These are phyloP conservation scores for Fusarium albosuccineum DNA, from an alignment of 2,329 filamentous ascomycete species.

Conservation along the genomic window DNA sequence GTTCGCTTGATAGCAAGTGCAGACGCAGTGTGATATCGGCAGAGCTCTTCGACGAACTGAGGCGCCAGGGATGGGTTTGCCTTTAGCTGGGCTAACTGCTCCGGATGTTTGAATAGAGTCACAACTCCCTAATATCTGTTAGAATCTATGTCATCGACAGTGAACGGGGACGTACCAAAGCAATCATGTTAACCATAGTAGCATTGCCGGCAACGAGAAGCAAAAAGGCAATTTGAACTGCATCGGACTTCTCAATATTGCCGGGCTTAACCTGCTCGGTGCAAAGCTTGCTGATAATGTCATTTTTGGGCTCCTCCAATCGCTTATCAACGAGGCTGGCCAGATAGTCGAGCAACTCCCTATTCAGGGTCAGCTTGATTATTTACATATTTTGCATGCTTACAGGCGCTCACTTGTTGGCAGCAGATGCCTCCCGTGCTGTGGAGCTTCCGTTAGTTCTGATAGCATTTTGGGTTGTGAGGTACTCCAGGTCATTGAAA, in stretches of 20 bases:
- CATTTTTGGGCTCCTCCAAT: slow-evolving; percentile 55
- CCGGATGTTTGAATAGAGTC: slow-evolving; percentile 58
- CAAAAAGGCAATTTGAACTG: slow-evolving; percentile 62
- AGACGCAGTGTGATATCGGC: slow-evolving; percentile 61
- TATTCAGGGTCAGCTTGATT: slow-evolving; percentile 21
- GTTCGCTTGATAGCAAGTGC: slow-evolving; percentile 62
- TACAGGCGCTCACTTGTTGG: slow-evolving; percentile 53
- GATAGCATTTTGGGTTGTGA: slow-evolving; percentile 61
- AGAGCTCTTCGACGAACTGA: slow-evolving; percentile 62
- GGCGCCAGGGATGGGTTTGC: slow-evolving; percentile 52
- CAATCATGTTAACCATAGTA: slow-evolving; percentile 66
- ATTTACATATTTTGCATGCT: not conserved
- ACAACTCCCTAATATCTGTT: slow-evolving; percentile 54
- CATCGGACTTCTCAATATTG: slow-evolving; percentile 55
- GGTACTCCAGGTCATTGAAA: slow-evolving; percentile 59
- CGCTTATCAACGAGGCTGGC: slow-evolving; percentile 57
- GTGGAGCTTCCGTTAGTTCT: slow-evolving; percentile 62
- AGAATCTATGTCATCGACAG: not conserved
- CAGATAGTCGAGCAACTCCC: slow-evolving; percentile 61
- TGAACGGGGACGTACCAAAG: slow-evolving; percentile 49
- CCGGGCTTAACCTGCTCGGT: slow-evolving; percentile 57
- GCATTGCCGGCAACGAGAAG: slow-evolving; percentile 65
- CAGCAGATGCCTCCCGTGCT: slow-evolving; percentile 59
- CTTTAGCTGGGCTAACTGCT: slow-evolving; percentile 58
- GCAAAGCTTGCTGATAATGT: slow-evolving; percentile 61